These are phyloP conservation scores for Lyophyllum shimeji DNA, from an alignment of 768 basidiomycete species.

Conservation along the genomic window DNA sequence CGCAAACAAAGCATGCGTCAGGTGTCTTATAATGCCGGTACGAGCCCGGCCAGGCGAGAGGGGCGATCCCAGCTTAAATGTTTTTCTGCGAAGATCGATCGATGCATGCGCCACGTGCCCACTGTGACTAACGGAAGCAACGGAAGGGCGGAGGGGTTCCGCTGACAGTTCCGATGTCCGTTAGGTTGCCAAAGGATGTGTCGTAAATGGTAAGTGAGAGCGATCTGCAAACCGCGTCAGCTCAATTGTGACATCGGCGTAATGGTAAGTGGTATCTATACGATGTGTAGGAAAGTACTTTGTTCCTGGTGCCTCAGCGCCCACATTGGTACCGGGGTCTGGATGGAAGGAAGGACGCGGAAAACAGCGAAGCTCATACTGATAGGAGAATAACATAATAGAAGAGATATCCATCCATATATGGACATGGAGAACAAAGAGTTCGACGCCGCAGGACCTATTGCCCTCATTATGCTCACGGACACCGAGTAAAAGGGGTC, in stretches of 20 bases:
- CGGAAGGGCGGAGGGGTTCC: not conserved
- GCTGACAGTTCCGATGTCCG: no score
- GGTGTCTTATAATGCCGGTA: not conserved
- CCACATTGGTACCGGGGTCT: constrained; percentile 16
- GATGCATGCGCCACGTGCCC: not conserved
- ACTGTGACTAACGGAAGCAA: not conserved
- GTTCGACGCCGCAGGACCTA: constrained; percentile 57
- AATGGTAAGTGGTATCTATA: not conserved
- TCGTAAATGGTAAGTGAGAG: not conserved
- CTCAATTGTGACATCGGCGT: not conserved
- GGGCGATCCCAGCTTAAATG: not conserved
- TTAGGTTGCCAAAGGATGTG: not conserved
- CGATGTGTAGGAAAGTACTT: not conserved
- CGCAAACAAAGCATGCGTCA: not conserved
- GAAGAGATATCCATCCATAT: constrained; percentile 56
- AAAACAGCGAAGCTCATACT: constrained; percentile 27
- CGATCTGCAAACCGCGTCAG: not conserved
- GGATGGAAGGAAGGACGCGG: constrained; percentile 21
- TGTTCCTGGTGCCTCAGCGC: no score
- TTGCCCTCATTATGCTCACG: constrained; percentile 21
- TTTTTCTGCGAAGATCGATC: not conserved
- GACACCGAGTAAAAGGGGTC: not conserved
- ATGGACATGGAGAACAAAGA: constrained; percentile 72
- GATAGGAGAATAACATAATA: constrained; percentile 41
- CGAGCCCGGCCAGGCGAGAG: not conserved